A percentile compares a stretch with the other conserved stretches of the same genome.
Conservation (phyloP, 306 rosid genomes). For the Vachellia pachyceras region DNA sequence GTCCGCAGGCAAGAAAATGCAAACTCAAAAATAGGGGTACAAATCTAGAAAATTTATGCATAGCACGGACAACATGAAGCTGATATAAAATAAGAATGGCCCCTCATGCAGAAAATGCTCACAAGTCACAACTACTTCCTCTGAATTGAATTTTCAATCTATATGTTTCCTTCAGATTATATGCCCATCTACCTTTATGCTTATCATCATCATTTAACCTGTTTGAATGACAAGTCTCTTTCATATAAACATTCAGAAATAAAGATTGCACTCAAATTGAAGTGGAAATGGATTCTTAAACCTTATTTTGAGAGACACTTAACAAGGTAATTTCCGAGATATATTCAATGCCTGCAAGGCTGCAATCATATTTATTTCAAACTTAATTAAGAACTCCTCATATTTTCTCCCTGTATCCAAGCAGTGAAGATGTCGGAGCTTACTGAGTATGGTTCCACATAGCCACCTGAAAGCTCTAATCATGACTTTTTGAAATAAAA, state of each 20-base stretch:
- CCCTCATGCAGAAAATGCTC: neutral
- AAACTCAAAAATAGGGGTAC: neutral
- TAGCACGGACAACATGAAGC: neutral
- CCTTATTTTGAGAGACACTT: constrained; percentile 3
- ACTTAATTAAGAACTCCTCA: neutral
- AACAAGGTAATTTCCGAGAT: neutral
- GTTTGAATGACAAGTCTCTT: neutral
- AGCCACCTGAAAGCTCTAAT: constrained; percentile 7
- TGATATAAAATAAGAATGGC: neutral
- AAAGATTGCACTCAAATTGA: neutral
- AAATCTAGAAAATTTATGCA: neutral
- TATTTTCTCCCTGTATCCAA: constrained; percentile 1
- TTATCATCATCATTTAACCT: neutral
- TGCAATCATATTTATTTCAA: constrained; percentile 22
- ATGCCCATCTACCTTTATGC: neutral
- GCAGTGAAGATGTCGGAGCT: neutral
- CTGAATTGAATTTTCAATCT: neutral
- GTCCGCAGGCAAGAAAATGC: constrained; percentile 12
- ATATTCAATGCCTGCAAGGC: neutral
- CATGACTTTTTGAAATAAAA: neutral
- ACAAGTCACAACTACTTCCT: neutral
- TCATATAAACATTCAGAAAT: constrained; percentile 6
- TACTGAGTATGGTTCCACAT: constrained; percentile 6
- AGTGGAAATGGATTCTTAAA: neutral
- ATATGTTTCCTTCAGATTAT: constrained; percentile 6